Conservation (phyloP, 179 eudicot species). For the Dionaea muscipula region DNA sequence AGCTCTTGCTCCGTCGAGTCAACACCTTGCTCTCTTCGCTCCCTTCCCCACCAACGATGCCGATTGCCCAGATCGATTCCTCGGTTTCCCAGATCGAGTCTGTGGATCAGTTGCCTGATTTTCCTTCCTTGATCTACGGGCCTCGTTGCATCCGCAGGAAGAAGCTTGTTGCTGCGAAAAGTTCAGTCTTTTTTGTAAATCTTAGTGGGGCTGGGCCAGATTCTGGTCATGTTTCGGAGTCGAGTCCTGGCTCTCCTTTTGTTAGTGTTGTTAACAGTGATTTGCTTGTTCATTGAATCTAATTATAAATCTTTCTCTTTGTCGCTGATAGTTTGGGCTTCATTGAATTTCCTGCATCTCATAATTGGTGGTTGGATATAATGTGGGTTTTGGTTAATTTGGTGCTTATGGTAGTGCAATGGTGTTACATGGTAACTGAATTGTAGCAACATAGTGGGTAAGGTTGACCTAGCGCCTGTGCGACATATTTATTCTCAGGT, state of each 20-base stretch:
- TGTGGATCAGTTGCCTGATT: slow-evolving; percentile 15
- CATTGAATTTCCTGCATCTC: not conserved
- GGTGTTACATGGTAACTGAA: no score
- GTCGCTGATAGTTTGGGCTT: not conserved
- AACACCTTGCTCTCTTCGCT: not conserved
- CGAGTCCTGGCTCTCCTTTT: slow-evolving; percentile 10
- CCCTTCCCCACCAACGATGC: not conserved
- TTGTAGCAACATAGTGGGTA: no score
- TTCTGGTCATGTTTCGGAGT: slow-evolving; percentile 1
- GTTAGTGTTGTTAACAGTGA: slow-evolving; percentile 9
- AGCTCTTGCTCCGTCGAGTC: slow-evolving; percentile 9
- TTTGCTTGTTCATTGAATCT: slow-evolving; percentile 27
- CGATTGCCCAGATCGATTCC: not conserved
- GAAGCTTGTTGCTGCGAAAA: slow-evolving; percentile 24
- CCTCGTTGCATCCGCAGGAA: slow-evolving; percentile 24
- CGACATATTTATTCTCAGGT: no score
- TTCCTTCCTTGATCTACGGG: slow-evolving; percentile 14
- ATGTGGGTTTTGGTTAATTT: no score
- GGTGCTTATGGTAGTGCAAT: no score
- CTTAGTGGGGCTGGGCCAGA: no score
- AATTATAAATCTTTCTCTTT: not conserved
- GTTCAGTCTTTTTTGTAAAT: not conserved
- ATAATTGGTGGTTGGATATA: not conserved
- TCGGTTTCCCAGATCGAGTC: slow-evolving; percentile 10
- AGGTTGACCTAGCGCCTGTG: no score